Evolutionary conservation across 208 protist species (phyloP), one percentile per base, ranked within the genome.

Genomic region (Trypanosoma caninum): DNA sequence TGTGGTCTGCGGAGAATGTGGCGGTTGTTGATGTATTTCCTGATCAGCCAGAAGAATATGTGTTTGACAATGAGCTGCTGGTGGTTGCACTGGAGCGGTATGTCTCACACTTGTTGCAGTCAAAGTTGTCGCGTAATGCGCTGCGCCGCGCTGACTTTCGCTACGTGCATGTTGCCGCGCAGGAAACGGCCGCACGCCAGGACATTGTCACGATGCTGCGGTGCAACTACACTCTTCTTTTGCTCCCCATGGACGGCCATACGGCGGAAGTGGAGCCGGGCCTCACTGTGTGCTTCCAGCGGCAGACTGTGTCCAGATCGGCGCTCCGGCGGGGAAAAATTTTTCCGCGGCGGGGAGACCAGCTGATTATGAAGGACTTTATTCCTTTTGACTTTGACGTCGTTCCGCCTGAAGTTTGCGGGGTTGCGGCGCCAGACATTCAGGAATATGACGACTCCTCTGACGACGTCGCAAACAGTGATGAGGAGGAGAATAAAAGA

Each of bases 181-280:
- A 23, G 20, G 10, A 45, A 3, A 0, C 18, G 0, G 14, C 16
- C 31, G 2, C 14, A 3, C 18, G 30, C 7, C 23, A 16, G 22
- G 34, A 48, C 18, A 9, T 71, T 35, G 57, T 38, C 2, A 40
- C 59, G 6, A 34, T 60, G 1, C 51, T 82, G 4, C 44, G 41
- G 37, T 44, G 48, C 0, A 40, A 76, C 40, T 83, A 70, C 59
- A 45, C 40, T 16, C 13, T 82, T 37, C 41, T 71, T n/a, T 38
- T 87, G 28, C 7, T 84, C 9, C 87, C 84, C 0, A 59, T 44
- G 25, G 57, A 60, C 11, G 79, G 74, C 18, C 50, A 72, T 3
- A 45, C 70, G 2, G 48, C 88, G n/a, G 84, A 94, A 72, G 79
- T 94, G 30, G 84, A 94, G 66, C 84, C 82, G 9, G 84, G 84